Evolutionary conservation across 2,329 filamentous ascomycete species (phyloP), one percentile per base, ranked within the genome.

Genomic region (Stenocarpella maydis): DNA sequence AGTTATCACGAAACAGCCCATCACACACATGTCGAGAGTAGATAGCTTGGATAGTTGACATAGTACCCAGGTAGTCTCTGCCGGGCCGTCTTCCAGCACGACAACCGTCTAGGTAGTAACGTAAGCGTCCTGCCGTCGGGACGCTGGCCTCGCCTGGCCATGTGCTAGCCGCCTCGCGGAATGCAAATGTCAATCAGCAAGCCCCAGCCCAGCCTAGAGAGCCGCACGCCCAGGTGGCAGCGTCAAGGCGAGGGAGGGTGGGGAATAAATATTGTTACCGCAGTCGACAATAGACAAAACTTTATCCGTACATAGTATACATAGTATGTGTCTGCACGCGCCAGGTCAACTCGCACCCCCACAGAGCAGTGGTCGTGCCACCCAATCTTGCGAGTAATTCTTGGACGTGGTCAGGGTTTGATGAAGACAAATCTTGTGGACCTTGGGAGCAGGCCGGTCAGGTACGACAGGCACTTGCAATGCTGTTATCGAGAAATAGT

Each of bases 391-490:
- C 2, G 43, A 24, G 58, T 19, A 67, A 67, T 67, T 67, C 65
- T 41, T 50, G 52, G 41, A 21, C 10, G 43, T 58, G 65, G 65
- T 67, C 54, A 49, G 43, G 65, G 65, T 67, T 67, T 67, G 52
- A 67, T 67, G 64, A 67, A 58, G 65, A 43, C 65, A 67, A 67
- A 67, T 67, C 53, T 67, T 67, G 65, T 52, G 58, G n/a, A 37
- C 6, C 12, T 37, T 37, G 34, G 34, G 34, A 37, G 34, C 34
- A 37, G 34, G 34, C 6, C 12, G 50, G 67, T 70, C n/a, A n/a
- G n/a, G n/a, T n/a, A n/a, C n/a, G n/a, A n/a, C n/a, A n/a, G n/a
- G n/a, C n/a, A 67, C 45, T 24, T 24, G 9, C n/a, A 10, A 31
- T 58, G n/a, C 24, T 37, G 45, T 39, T 41, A 21, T 6, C 12